Conservation (phyloP, 202 grass and related monocot species). For the Bolboschoenoplectus hybrid region DNA sequence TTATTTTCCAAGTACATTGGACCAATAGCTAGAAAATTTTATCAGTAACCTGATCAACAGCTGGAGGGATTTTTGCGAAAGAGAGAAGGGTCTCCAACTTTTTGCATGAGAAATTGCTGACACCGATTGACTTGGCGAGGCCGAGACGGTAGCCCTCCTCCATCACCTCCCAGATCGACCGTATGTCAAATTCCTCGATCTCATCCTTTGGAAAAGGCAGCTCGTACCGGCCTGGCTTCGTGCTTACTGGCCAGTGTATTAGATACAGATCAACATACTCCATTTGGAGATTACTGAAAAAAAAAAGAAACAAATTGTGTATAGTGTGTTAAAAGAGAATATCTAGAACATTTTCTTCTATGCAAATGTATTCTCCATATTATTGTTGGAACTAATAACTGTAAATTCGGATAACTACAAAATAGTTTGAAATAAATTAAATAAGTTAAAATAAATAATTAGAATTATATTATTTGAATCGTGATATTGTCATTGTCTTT, state of each 20-base stretch:
- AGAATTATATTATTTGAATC: too few relatives aligned
- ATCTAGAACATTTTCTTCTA: not conserved
- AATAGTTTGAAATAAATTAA: too few relatives aligned
- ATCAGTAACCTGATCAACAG: conserved; percentile 56
- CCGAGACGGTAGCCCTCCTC: conserved; percentile 67
- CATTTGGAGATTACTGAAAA: conserved; percentile 62
- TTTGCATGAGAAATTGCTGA: conserved; percentile 83
- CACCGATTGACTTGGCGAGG: conserved; percentile 62
- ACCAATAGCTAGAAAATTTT: not conserved
- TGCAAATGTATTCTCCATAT: not conserved
- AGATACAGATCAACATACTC: conserved; percentile 76
- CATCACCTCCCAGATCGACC: conserved; percentile 72
- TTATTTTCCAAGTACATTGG: not conserved
- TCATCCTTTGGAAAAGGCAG: conserved; percentile 49
- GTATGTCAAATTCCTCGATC: conserved; percentile 59
- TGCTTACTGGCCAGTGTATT: conserved; percentile 60
- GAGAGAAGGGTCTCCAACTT: conserved; percentile 65
- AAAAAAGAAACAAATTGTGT: not conserved
- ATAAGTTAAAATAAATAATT: too few relatives aligned
- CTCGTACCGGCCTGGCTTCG: conserved; percentile 46
- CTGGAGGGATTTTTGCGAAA: conserved; percentile 61
- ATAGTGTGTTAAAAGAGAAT: not conserved
- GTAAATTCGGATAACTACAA: too few relatives aligned
- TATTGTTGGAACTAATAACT: too few relatives aligned
- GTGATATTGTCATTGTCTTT: too few relatives aligned